Evolutionary conservation across 192 early-diverging fungal species (phyloP).

Genomic region (Backusella westeae): DNA sequence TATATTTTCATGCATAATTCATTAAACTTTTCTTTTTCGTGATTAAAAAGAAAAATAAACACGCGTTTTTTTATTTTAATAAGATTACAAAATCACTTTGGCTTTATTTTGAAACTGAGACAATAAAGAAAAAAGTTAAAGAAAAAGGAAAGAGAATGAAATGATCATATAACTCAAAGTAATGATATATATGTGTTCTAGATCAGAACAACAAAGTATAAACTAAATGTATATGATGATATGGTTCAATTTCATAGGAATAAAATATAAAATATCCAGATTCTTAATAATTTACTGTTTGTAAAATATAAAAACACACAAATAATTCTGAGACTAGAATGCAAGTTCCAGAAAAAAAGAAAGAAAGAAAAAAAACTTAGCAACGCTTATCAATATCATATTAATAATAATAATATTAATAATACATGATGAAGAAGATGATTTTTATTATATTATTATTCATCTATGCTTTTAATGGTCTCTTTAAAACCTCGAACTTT

Average conservation of each 20-base stretch:
- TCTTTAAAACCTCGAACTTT: conserved; percentile 42
- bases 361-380: background rate
- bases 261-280: too few species aligned
- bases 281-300: background rate
- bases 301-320: background rate
- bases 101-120: background rate
- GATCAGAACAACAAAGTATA: background rate
- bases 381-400: background rate
- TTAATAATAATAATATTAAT: background rate
- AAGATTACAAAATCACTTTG: too few species aligned
- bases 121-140: background rate
- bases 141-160: background rate
- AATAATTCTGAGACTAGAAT: background rate
- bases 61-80: background rate
- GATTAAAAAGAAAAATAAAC: background rate
- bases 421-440: background rate
- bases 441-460: background rate
- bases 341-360: background rate
- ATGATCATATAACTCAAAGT: background rate
- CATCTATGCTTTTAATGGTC: conserved; percentile 17
- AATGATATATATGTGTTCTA: background rate
- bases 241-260: background rate
- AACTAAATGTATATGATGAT: background rate
- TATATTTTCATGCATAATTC: background rate
- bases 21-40: background rate